phyloP scores from a whole-genome alignment of 2,329 filamentous ascomycete species.

The Penicillium sp. region DNA sequence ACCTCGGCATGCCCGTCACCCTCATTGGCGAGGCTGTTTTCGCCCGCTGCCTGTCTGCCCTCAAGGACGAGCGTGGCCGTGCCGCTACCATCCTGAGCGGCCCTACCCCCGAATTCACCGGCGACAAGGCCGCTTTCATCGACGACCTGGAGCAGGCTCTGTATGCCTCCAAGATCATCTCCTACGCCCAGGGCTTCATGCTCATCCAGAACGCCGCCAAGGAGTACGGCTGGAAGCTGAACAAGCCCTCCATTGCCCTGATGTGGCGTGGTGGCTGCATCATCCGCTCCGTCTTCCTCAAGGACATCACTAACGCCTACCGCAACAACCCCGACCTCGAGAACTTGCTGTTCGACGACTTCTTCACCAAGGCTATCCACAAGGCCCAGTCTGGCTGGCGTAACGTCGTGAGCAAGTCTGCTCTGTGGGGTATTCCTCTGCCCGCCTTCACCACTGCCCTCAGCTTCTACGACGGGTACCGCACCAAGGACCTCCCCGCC shows the following conservation, averaged over 20 bases:
- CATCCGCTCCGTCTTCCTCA: conserved; percentile 98
- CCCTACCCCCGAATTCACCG: conserved; percentile 72
- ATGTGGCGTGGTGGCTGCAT: conserved; percentile 99
- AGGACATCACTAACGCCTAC: conserved; percentile 98
- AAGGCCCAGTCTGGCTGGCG: conserved; percentile 89
- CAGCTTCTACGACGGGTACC: conserved; percentile 98
- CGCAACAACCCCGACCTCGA: conserved; percentile 88
- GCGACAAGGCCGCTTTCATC: conserved; percentile 88
- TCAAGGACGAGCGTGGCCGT: conserved; percentile 87
- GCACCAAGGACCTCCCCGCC: conserved; percentile 92
- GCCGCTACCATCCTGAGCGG: conserved; percentile 75
- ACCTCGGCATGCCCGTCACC: conserved; percentile 97
- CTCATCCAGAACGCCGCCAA: conserved; percentile 97
- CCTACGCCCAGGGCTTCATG: conserved; percentile 99
- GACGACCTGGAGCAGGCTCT: conserved; percentile 97
- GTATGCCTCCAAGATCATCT: conserved; percentile 99
- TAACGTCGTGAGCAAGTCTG: conserved; percentile 84
- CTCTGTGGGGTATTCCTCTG: conserved; percentile 89
- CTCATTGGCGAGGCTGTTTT: conserved; percentile 97
- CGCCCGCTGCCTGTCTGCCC: conserved; percentile 82
- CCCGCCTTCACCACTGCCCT: conserved; percentile 95
- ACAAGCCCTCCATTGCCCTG: conserved; percentile 99
- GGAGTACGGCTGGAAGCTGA: conserved; percentile 97
- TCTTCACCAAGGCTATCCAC: conserved; percentile 99
- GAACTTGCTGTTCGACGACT: conserved; percentile 97